Percentiles rank a stretch among this genome's conserved stretches.
Evolutionary conservation across 257 asterid species (phyloP).

Genomic region (Ilex aquifolium): DNA sequence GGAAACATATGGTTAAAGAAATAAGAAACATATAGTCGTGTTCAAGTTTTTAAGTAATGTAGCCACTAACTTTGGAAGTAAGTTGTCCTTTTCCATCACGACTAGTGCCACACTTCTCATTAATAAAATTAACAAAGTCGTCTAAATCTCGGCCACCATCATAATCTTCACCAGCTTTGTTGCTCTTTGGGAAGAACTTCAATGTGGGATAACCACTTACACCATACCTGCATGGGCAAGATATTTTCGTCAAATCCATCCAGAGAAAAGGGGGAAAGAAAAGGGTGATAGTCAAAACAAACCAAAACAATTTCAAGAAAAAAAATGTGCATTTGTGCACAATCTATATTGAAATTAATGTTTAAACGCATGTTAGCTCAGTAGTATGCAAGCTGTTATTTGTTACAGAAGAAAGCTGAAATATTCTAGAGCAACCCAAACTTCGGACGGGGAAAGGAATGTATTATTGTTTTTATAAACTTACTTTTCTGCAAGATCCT

Average conservation of each 20-base stretch:
- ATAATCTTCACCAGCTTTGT: conserved; percentile 92
- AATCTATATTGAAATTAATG: conserved; percentile 4
- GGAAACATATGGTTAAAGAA: background rate
- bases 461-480: conserved; percentile 15
- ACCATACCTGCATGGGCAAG: conserved; percentile 34
- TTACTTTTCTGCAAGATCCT: conserved; percentile 80
- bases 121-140: conserved; percentile 76
- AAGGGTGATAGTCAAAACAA: background rate
- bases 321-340: no score
- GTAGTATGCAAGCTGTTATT: no score
- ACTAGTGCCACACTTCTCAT: conserved; percentile 81
- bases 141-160: conserved; percentile 62
- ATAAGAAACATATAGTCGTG: background rate
- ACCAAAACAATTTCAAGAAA: no score
- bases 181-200: conserved; percentile 90
- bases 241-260: conserved; percentile 5
- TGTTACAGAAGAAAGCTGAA: background rate
- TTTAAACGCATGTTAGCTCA: background rate
- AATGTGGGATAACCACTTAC: conserved; percentile 59
- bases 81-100: conserved; percentile 81
- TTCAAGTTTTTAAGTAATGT: conserved; percentile 5
- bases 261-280: background rate
- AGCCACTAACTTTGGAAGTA: conserved; percentile 56
- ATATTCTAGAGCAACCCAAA: background rate
- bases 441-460: background rate